Evolutionary conservation across 805 yeast genomes (phyloP).

Genomic region (Suhomyces sp.): DNA sequence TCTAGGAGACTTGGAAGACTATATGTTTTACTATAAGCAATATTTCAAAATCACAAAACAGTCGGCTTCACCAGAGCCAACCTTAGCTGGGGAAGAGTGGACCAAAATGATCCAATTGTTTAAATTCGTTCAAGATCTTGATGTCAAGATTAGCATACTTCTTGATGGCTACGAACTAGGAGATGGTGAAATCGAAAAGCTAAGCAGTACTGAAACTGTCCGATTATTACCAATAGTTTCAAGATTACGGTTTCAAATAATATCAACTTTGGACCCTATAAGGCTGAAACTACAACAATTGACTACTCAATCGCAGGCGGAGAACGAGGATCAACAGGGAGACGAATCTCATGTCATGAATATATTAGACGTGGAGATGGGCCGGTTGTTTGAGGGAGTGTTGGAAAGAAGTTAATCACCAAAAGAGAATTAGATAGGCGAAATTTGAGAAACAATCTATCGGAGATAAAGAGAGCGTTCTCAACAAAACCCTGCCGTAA

Average conservation of each 20-base stretch:
- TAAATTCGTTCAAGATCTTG: slow-evolving; percentile 38
- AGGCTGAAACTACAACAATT: slow-evolving; percentile 11
- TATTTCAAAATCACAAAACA: slow-evolving; percentile 12
- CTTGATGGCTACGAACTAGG: slow-evolving; percentile 33
- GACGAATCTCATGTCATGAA: slow-evolving; percentile 9
- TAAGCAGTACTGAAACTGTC: slow-evolving; percentile 51
- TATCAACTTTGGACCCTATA: slow-evolving; percentile 23
- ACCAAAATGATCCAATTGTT: slow-evolving; percentile 21
- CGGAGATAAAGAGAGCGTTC: background rate
- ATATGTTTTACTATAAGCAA: slow-evolving; percentile 37
- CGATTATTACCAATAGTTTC: slow-evolving; percentile 54
- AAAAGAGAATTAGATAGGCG: background rate
- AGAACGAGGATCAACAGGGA: too few species aligned
- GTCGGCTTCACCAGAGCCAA: slow-evolving; percentile 3
- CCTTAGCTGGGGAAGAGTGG: slow-evolving; percentile 8
- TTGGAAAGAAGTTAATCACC: slow-evolving; percentile 25
- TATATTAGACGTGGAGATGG: slow-evolving; percentile 35
- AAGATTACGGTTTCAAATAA: slow-evolving; percentile 46
- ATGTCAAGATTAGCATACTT: slow-evolving; percentile 23
- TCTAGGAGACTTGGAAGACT: slow-evolving; percentile 68
- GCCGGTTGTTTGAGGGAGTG: slow-evolving; percentile 40
- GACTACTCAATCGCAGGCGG: too few species aligned
- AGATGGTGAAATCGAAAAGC: slow-evolving; percentile 15
- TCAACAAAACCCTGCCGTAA: background rate
- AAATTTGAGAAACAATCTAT: background rate